Base-by-base conservation (phyloP, 495 filamentous ascomycete genomes). In the Patellaria atrata region DNA sequence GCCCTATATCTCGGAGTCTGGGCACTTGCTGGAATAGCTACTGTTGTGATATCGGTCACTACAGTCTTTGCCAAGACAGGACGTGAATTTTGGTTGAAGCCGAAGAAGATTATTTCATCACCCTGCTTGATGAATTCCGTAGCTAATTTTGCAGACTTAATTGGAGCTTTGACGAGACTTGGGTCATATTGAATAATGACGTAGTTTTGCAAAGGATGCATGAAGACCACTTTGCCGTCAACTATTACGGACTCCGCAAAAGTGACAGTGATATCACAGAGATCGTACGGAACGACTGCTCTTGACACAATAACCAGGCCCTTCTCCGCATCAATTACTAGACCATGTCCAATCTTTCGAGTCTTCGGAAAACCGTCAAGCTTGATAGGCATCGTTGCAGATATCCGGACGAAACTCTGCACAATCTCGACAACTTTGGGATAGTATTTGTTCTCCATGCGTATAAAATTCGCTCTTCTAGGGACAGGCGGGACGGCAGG, bases 181-280 rank as follows among this genome's bases (percentile, higher is more conserved):
- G 91, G 80, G 55, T 99, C 89, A 52, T 96, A 99, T 57, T 91
- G 79, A 37, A 99, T 70, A 47, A 99, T 78, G 41, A 77, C 78
- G 58, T 94, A 99, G 55, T 99, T 99, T 52, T 94, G 91, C 20
- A 96, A 63, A n/a, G 89, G 89, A 56, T 99, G 89, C 61, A 99
- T 67, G 64, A 99, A 99, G 14, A 94, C 65, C 11, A 99, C 80
- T 55, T 91, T 94, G 39, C 80, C 89, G 37, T 80, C 77, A 11
- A 96, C 80, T 35, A 94, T 81, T 47, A 96, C 79, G 10, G 84
- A 92, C 49, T 99, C 91, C 11, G 89, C 89, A 35, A 99, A 82
- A 5, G 85, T 94, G 52, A 96, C 68, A 37, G 75, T 79, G 45
- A 99, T 87, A 54, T 99, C 89, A 54, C 87, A 94, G 14, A 99